phyloP scores from a whole-genome alignment of 2,329 filamentous ascomycete species.

The Alternaria sp. region DNA sequence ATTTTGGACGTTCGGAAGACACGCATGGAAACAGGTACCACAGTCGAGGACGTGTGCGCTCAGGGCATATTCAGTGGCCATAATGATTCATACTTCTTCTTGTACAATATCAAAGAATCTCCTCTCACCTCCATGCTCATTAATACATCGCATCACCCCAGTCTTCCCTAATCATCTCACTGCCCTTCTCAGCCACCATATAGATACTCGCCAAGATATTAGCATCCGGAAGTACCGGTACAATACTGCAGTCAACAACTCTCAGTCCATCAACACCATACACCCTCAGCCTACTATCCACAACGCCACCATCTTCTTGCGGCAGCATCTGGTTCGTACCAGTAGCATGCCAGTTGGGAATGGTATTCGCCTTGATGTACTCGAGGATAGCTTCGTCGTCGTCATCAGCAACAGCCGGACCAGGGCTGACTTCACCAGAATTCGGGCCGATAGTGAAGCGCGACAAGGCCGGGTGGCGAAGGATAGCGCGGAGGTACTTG shows the following conservation, averaged over 20 bases:
- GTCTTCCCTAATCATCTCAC: constrained; percentile 36
- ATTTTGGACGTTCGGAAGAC: neutral
- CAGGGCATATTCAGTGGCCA: neutral
- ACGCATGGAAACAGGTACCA: neutral
- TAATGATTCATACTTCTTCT: neutral
- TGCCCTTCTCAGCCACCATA: constrained; percentile 36
- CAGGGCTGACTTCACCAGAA: constrained; percentile 40
- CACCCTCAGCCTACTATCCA: constrained; percentile 35
- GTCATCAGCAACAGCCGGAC: constrained; percentile 24
- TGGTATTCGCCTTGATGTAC: constrained; percentile 30
- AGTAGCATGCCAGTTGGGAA: constrained; percentile 39
- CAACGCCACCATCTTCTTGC: constrained; percentile 38
- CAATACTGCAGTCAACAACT: constrained; percentile 43
- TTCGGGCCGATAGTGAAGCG: constrained; percentile 26
- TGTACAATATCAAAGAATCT: neutral
- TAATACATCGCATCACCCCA: constrained; percentile 11
- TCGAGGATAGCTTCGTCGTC: constrained; percentile 39
- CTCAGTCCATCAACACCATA: constrained; percentile 42
- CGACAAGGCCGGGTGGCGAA: constrained; percentile 23
- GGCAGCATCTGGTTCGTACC: constrained; percentile 45
- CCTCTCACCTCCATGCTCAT: neutral
- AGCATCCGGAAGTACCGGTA: constrained; percentile 32
- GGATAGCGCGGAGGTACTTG: constrained; percentile 41
- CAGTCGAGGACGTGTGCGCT: neutral
- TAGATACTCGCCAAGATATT: constrained; percentile 30